These are phyloP conservation scores for Pholiota microspora DNA, from an alignment of 768 basidiomycete genomes.

Conservation along the genomic window DNA sequence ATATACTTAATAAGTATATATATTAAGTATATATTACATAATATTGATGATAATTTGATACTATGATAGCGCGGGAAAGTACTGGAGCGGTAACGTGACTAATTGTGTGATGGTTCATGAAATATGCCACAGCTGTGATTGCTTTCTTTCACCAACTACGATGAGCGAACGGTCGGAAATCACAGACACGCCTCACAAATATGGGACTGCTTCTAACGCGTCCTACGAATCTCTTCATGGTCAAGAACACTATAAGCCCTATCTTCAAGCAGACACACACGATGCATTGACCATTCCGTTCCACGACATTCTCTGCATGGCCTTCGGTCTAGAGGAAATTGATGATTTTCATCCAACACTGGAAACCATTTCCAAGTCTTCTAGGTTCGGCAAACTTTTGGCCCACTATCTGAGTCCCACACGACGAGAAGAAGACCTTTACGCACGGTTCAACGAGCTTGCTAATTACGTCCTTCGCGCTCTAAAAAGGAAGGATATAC, in stretches of 20 bases:
- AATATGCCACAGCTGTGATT: too few species aligned
- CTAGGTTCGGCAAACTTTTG: neutral
- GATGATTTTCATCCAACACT: neutral
- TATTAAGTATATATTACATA: too few species aligned
- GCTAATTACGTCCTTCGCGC: too few species aligned
- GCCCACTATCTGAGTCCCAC: neutral
- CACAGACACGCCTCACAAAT: too few species aligned
- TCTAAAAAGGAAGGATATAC: too few species aligned
- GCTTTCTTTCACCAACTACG: too few species aligned
- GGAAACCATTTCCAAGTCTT: neutral
- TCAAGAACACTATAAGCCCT: neutral
- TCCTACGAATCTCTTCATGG: neutral
- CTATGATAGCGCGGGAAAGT: too few species aligned
- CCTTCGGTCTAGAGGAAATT: neutral
- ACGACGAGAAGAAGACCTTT: neutral
- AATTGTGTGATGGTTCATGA: too few species aligned
- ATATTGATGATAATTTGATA: too few species aligned
- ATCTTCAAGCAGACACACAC: neutral
- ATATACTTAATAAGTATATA: too few species aligned
- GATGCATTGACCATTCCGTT: neutral
- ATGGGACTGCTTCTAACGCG: neutral
- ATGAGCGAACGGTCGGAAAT: too few species aligned
- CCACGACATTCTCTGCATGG: neutral
- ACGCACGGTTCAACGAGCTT: neutral
- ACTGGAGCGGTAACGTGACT: too few species aligned